Base-by-base conservation (phyloP, 495 filamentous ascomycete genomes). In the Platismatia glauca region DNA sequence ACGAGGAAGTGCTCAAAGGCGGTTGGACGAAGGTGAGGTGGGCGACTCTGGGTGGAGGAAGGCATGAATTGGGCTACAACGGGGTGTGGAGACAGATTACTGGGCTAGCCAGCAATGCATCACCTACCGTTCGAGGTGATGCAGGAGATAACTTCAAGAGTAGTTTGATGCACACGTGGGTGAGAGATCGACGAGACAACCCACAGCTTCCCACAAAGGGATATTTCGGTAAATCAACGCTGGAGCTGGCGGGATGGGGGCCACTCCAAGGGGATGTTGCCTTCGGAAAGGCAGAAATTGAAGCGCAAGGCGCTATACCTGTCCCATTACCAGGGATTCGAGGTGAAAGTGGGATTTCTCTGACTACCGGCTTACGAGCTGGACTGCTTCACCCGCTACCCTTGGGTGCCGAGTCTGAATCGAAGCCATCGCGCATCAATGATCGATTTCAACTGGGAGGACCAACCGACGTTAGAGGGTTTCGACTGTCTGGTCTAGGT, bases 391-490 rank as follows among this genome's bases (percentile, higher is more conserved):
- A 81, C 63, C 85, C 85, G 53, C 76, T 88, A 38, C 75, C 81
- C 13, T 71, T 88, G 34, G 76, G 78, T 27, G 81, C 78, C 24
- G 74, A 76, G 55, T 66, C 71, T 11, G 79, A 65, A 24, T 84
- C 73, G 37, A 79, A 78, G 38, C 83, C 87, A 4, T 92, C 89
- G 57, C 83, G 89, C 33, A 81, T 96, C 66, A 96, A 93, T 73
- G 94, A 98, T 73, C 91, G 94, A 37, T 97, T 98, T 79, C 83
- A 87, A 58, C 89, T 98, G 44, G 94, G 94, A 53, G 94, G 95
- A 0, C 92, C 94, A 0, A 95, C 91, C 27, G 91, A 96, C 71
- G 90, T 98, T 35, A 88, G 94, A 57, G 94, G 93, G 7, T 98
- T 97, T 81, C 87, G 89, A 35, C 81, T 96, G 43, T 86, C 83